Base-by-base conservation (phyloP, 306 rosid species). In the Fragaria nilgerrensis region DNA sequence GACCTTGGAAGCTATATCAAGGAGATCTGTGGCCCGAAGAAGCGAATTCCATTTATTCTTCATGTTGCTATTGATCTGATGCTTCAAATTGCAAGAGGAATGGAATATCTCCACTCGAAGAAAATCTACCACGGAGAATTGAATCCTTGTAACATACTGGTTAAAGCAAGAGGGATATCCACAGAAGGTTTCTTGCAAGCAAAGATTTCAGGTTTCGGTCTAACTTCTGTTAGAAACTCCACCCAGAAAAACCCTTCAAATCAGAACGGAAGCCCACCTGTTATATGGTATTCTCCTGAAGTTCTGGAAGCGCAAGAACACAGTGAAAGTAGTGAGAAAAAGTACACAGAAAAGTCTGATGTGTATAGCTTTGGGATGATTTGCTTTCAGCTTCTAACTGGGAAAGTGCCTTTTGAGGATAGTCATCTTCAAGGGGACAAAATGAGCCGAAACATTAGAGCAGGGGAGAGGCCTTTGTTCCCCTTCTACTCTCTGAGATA, bases 361-460 rank as follows among this genome's bases (percentile, higher is more conserved):
- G 91, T 95, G 53, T 95, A 95, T 77, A 92, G 98, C 78, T 95
- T 92, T 36, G 97, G 88, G 77, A 95, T 95, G 98, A 90, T 92
- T 79, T 95, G 97, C 92, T 90, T 95, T 78, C 96, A 95, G 78
- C 89, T 95, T 77, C 81, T 92, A 58, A 92, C 97, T 0, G 97
- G 98, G 39, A 89, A 95, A 86, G 97, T 90, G 53, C 97, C 98
- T 67, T 92, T 95, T 63, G 98, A 95, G 86, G 98, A 92, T 37
- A 80, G 92, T 77, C 97, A 90, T 83, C 92, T 90, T 68, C 97
- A 92, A 86, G 97, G 95, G 72, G 97, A 94, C 79, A 92, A 92
- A 79, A 92, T 89, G 96, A 95, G 96, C 76, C 81, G 92, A 77
- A 90, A 90, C 82, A 95, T 92, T 65, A 84, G 97, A 82, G 96